Base-by-base conservation (phyloP, 768 basidiomycete genomes). In the Rhodotorula kratochvilovae region DNA sequence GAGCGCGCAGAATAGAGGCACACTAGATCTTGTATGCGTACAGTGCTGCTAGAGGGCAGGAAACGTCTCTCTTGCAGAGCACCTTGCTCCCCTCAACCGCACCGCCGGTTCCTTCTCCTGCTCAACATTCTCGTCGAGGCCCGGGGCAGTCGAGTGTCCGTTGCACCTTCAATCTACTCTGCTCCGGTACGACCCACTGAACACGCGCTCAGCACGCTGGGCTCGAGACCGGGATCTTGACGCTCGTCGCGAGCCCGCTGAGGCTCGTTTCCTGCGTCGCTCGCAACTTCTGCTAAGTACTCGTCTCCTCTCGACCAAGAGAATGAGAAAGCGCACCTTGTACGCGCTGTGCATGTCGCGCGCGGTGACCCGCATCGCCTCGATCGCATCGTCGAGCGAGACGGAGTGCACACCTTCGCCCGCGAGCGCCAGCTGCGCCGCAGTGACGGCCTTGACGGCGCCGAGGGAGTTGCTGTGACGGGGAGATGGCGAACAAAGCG, bases 301-400 rank as follows among this genome's bases (percentile, higher is more conserved):
- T 25, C 31, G 64, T 27, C n/a, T 1, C 16, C 16, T 11, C 19
- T 61, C 42, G 25, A 12, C 13, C 45, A 27, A 17, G 45, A 25
- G 27, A 43, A 29, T 0, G 46, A 8, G 61, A 3, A 12, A 21
- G 6, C 48, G 31, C 8, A 63, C 63, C 63, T 65, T 96, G 80
- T 95, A 94, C 13, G 58, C 58, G n/a, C 6, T 16, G 27, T 90
- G 92, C 92, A 95, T 95, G 80, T 93, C 91, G 21, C 75, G 43
- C 1, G 94, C 93, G 12, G 92, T 96, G 59, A 95, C 79, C 33
- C 91, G 84, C 91, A 95, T 95, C 8, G 93, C 92, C 80, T 92
- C 91, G 66, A 97, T 96, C 4, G 93, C 94, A 80, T 96, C 92
- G 79, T 97, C 94, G 29, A 97, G 84, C 1, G 88, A 89, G 46